Evolutionary conservation across 179 eudicot species (phyloP).

Genomic region (Monotropa hypopitys): DNA sequence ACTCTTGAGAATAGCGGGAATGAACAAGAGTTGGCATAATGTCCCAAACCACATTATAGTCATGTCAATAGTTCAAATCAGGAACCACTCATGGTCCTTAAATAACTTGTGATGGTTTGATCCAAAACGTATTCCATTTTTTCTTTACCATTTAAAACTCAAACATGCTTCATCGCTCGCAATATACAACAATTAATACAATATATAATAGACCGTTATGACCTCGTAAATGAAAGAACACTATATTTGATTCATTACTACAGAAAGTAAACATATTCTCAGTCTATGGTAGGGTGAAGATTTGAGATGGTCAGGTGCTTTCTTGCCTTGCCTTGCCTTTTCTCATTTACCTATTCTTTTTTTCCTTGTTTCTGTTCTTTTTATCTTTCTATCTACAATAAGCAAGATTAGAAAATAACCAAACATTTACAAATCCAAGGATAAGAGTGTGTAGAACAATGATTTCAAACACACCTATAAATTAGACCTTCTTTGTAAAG

Average conservation of each 20-base stretch:
- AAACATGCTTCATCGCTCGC: not conserved
- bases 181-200: not conserved
- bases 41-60: not conserved
- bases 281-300: too few relatives aligned
- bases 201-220: not conserved
- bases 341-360: not conserved
- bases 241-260: not conserved
- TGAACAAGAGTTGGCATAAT: not conserved
- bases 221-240: not conserved
- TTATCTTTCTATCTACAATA: too few relatives aligned
- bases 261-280: not conserved
- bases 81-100: not conserved
- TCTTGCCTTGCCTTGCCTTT: not conserved
- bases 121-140: not conserved
- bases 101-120: not conserved
- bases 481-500: constrained; percentile 78
- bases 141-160: not conserved
- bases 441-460: not conserved
- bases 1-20: not conserved
- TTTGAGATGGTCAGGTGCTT: not conserved
- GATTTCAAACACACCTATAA: constrained; percentile 44
- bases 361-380: not conserved
- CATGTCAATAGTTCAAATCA: not conserved
- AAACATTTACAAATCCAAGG: not conserved
- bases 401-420: not conserved